A percentile compares a stretch with the other conserved stretches of the same genome.
These are phyloP conservation scores for Aspergillus pseudoviridinutans DNA, from an alignment of 2,329 filamentous ascomycete genomes.

Conservation along the genomic window DNA sequence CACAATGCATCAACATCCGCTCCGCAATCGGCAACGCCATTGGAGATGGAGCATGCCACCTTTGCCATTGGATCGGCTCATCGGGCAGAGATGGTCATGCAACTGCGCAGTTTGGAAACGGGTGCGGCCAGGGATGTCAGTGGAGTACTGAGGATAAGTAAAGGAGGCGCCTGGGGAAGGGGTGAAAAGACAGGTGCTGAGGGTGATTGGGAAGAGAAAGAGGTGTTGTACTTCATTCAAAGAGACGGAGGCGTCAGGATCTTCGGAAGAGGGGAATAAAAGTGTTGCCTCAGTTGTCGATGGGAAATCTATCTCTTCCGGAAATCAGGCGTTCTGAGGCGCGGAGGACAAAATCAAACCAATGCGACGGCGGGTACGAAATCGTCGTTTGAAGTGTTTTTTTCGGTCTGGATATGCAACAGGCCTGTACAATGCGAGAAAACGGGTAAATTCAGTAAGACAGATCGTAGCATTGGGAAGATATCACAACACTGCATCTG, in stretches of 20 bases:
- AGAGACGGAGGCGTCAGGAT: constrained; percentile 76
- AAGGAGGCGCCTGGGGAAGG: constrained; percentile 46
- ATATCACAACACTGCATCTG: constrained; percentile 34
- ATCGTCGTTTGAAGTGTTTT: background rate
- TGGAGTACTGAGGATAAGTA: constrained; percentile 75
- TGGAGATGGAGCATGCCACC: constrained; percentile 69
- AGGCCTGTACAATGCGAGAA: constrained; percentile 4
- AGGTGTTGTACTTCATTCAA: constrained; percentile 76
- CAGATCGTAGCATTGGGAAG: constrained; percentile 25
- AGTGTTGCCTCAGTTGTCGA: constrained; percentile 6
- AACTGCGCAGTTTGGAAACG: constrained; percentile 74
- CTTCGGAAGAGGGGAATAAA: constrained; percentile 72
- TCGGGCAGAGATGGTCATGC: constrained; percentile 65
- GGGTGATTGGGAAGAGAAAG: constrained; percentile 51
- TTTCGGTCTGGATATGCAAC: background rate
- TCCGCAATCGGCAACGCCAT: constrained; percentile 52
- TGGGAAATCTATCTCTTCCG: background rate
- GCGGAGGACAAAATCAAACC: background rate
- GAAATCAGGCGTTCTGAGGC: background rate
- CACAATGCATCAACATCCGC: constrained; percentile 38
- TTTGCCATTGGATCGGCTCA: constrained; percentile 71
- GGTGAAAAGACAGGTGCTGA: constrained; percentile 25
- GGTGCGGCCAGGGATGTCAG: constrained; percentile 88
- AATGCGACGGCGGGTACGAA: background rate
- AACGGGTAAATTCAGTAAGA: constrained; percentile 23